phyloP scores from a whole-genome alignment of 441 rosid genomes.

The Erodium moschatum region DNA sequence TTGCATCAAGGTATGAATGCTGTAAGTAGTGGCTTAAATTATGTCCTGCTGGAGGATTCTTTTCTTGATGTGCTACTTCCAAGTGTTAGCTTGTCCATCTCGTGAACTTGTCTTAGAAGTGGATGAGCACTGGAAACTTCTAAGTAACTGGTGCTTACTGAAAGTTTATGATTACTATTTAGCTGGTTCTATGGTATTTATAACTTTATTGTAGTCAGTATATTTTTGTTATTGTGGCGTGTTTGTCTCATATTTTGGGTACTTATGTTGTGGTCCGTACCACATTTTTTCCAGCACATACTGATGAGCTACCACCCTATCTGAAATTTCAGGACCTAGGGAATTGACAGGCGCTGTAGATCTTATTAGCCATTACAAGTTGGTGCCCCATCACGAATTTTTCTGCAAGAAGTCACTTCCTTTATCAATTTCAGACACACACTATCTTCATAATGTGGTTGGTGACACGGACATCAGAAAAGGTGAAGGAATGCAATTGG shows the following conservation, averaged over 20 bases:
- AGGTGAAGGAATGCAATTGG: slow-evolving; percentile 89
- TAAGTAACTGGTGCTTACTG: too few species aligned
- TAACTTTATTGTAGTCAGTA: too few species aligned
- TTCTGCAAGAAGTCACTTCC: slow-evolving; percentile 91
- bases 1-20: too few species aligned
- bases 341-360: slow-evolving; percentile 33
- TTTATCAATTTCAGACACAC: slow-evolving; percentile 67
- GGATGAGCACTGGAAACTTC: too few species aligned
- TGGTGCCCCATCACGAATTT: slow-evolving; percentile 72
- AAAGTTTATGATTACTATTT: too few species aligned
- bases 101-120: too few species aligned
- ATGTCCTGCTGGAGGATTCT: too few species aligned
- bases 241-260: neutral
- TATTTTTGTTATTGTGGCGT: neutral
- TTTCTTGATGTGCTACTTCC: too few species aligned
- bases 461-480: slow-evolving; percentile 65
- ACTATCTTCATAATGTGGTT: slow-evolving; percentile 65
- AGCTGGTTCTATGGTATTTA: too few species aligned
- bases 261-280: neutral
- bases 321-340: slow-evolving; percentile 39
- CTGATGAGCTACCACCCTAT: neutral
- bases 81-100: too few species aligned
- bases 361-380: slow-evolving; percentile 71
- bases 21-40: too few species aligned
- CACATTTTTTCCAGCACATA: neutral